Conservation (phyloP, 495 filamentous ascomycete species). For the Hyaloscypha variabilis region DNA sequence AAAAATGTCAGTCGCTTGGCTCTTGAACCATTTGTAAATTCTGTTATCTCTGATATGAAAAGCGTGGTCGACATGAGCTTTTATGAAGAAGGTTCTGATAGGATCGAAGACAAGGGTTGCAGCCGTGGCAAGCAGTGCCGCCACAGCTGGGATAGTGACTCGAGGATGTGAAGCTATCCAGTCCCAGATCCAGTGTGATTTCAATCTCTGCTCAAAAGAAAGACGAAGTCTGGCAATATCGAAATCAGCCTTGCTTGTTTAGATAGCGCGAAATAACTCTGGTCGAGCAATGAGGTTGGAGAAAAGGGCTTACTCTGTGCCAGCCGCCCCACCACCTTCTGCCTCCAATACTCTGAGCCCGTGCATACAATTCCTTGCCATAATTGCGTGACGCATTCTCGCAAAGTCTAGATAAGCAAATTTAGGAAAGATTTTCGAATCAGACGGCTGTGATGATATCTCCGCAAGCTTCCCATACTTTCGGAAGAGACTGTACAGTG, state of each 20-base stretch:
- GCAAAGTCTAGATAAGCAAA: slow-evolving; percentile 80
- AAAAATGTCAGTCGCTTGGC: slow-evolving; percentile 73
- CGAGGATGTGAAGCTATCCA: slow-evolving; percentile 90
- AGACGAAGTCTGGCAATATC: slow-evolving; percentile 56
- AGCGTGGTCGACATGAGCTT: slow-evolving; percentile 77
- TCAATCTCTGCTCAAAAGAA: slow-evolving; percentile 77
- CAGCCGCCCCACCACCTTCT: slow-evolving; percentile 69
- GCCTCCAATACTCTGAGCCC: slow-evolving; percentile 70
- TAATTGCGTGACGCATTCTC: slow-evolving; percentile 60
- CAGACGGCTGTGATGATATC: slow-evolving; percentile 75
- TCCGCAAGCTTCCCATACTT: slow-evolving; percentile 86
- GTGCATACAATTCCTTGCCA: slow-evolving; percentile 87
- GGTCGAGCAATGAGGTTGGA: background rate
- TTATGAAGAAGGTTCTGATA: slow-evolving; percentile 88
- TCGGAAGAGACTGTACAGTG: slow-evolving; percentile 84
- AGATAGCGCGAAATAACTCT: background rate
- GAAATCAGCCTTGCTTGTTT: background rate
- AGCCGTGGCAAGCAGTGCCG: slow-evolving; percentile 77
- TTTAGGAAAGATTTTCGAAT: slow-evolving; percentile 80
- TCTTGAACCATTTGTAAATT: slow-evolving; percentile 78
- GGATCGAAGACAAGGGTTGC: slow-evolving; percentile 94
- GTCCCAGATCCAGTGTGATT: slow-evolving; percentile 76
- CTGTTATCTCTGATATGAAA: slow-evolving; percentile 72
- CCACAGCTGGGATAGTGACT: slow-evolving; percentile 81
- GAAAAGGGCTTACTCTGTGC: slow-evolving; percentile 48